Evolutionary conservation across 1,284 basidiomycete genomes (phyloP).

Genomic region (Taiwanofungus camphoratus): DNA sequence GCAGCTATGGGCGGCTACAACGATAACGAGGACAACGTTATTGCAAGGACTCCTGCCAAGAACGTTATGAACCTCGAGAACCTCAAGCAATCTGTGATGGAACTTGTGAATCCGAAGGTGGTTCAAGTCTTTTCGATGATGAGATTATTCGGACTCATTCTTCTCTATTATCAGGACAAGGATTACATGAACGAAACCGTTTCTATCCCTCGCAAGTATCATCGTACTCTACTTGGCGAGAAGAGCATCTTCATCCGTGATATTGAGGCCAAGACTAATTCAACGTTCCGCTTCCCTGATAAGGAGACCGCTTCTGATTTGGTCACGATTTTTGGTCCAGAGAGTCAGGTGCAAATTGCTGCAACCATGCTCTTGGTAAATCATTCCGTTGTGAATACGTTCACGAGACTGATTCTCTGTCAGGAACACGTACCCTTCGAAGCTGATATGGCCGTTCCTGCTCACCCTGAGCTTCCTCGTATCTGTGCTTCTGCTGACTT

Average conservation of each 20-base stretch:
- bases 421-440: conserved; percentile 97
- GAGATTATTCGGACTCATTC: too few relatives aligned
- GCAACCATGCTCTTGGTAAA: conserved; percentile 90
- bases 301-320: conserved; percentile 91
- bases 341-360: conserved; percentile 95
- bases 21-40: conserved; percentile 98
- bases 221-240: conserved; percentile 91
- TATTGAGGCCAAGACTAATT: conserved; percentile 96
- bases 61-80: conserved; percentile 95
- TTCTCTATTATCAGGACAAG: conserved; percentile 86
- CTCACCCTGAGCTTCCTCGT: conserved; percentile 71
- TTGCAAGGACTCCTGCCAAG: conserved; percentile 96
- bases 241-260: conserved; percentile 97
- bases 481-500: conserved; percentile 80
- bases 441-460: conserved; percentile 90
- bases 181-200: conserved; percentile 94
- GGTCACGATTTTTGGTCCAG: conserved; percentile 92
- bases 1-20: conserved; percentile 91
- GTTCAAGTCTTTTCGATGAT: too few relatives aligned
- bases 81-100: conserved; percentile 95
- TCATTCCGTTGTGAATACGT: conserved; percentile 8
- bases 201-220: conserved; percentile 89
- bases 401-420: conserved; percentile 8
- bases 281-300: conserved; percentile 90
- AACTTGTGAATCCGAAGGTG: conserved; percentile 94